Evolutionary conservation across 225 moss, liverwort and hornwort genomes (phyloP).

Genomic region (Sphagnum tenellum): DNA sequence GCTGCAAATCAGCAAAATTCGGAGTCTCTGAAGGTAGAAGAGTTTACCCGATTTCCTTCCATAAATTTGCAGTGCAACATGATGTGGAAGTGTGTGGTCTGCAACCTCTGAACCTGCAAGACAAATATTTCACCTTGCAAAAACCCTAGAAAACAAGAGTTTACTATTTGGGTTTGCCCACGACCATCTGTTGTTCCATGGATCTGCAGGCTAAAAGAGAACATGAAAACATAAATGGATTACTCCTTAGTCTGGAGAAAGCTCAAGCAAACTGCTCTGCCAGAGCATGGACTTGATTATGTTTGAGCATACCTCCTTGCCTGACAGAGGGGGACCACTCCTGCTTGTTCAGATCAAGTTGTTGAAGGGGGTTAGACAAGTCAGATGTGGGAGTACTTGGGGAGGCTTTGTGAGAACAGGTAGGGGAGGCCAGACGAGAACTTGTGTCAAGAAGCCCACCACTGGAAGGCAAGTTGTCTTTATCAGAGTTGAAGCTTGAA

Average conservation of each 20-base stretch:
- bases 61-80: too few relatives aligned
- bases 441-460: slow-evolving; percentile 5
- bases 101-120: too few relatives aligned
- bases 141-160: too few relatives aligned
- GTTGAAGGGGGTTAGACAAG: slow-evolving; percentile 33
- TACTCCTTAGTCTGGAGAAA: background rate
- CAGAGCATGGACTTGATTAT: background rate
- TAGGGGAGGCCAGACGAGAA: slow-evolving; percentile 1
- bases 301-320: background rate
- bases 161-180: too few relatives aligned
- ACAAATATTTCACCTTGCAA: too few relatives aligned
- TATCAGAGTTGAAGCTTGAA: slow-evolving; percentile 3
- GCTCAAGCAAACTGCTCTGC: background rate
- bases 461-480: slow-evolving; percentile 20
- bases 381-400: slow-evolving; percentile 12
- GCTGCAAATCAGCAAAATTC: too few relatives aligned
- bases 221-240: too few relatives aligned
- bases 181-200: too few relatives aligned
- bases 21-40: too few relatives aligned
- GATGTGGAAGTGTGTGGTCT: too few relatives aligned
- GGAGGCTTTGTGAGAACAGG: slow-evolving; percentile 5
- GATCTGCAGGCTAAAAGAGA: too few relatives aligned
- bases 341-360: slow-evolving; percentile 47
- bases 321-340: slow-evolving; percentile 21
- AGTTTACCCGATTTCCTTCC: too few relatives aligned